Evolutionary conservation across 257 asterid species (phyloP).

Genomic region (Leonotis leonurus): DNA sequence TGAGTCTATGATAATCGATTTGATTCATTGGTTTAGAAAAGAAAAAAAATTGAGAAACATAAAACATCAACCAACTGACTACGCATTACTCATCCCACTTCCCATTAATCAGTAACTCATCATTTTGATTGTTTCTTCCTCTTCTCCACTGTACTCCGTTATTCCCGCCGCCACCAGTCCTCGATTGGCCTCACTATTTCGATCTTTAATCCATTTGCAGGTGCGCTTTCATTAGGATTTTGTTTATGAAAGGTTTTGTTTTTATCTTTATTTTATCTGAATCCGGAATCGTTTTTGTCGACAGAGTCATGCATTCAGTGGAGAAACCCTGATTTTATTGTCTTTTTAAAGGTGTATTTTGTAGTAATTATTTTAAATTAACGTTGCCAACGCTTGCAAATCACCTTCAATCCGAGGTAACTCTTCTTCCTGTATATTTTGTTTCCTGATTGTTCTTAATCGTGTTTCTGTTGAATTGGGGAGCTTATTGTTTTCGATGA

Average conservation of each 20-base stretch:
- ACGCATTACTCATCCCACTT: too few species aligned
- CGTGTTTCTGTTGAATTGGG: background rate
- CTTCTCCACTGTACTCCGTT: background rate
- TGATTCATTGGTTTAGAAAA: too few species aligned
- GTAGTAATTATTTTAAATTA: too few species aligned
- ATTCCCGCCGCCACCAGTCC: background rate
- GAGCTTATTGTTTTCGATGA: background rate
- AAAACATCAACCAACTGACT: too few species aligned
- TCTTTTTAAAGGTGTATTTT: background rate
- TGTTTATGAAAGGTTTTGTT: background rate
- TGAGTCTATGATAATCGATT: too few species aligned
- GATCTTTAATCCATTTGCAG: background rate
- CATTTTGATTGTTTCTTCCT: background rate
- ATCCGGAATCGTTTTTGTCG: constrained; percentile 6
- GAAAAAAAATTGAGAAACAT: too few species aligned
- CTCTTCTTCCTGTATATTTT: background rate
- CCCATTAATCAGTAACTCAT: background rate
- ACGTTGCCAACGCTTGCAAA: background rate
- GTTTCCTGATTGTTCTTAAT: too few species aligned
- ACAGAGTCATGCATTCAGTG: constrained; percentile 25
- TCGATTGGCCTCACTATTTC: background rate
- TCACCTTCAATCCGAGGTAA: background rate
- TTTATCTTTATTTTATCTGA: too few species aligned
- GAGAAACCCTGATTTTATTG: constrained; percentile 14
- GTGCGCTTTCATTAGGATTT: background rate